Base-by-base conservation (phyloP, 768 basidiomycete genomes). In the Lentinula boryana region DNA sequence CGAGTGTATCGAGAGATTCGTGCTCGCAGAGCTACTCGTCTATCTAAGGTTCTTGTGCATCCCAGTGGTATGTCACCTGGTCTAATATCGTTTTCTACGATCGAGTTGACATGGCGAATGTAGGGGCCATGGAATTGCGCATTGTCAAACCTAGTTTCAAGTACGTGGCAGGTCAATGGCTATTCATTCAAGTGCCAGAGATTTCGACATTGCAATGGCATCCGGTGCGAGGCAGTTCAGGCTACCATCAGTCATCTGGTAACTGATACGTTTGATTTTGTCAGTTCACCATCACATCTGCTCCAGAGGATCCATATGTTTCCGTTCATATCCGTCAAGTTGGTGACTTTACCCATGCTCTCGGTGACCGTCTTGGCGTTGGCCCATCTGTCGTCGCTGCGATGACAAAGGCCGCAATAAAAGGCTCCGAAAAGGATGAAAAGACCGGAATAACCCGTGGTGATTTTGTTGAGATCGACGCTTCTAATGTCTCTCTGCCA, bases 251-350 rank as follows among this genome's bases (percentile, higher is more conserved):
- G 23, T 16, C 67, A 89, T 94, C 95, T 74, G 94, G 91, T 44
- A 95, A 43, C 32, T 41, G 5, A 36, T 21, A 7, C 52, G 27
- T 41, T 52, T 54, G 23, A 60, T 62, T 21, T 56, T 53, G 27
- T 38, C 67, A 94, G 90, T 95, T 96, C 75, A 95, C 93, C 41
- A 95, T 95, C 75, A 94, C 93, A 0, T 95, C 93, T 41, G 93
- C 95, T 13, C 95, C 95, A 3, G 93, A 95, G 66, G 95, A 97
- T 68, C 90, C 93, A 2, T 96, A 93, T 70, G 84, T 97, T 49
- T 93, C 92, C 27, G 73, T 96, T 56, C 95, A 97, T 72, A 89
- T 98, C 67, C 91, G 93, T 71, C 94, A 96, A 78, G 93, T 91
- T 50, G 94, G 94, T 63, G 92, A 95, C 72, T 93, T 84, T 76